Percentiles rank a stretch among this genome's conserved stretches.
These are phyloP conservation scores for Sphagnurus paluster DNA, from an alignment of 1,284 basidiomycete species.

Conservation along the genomic window DNA sequence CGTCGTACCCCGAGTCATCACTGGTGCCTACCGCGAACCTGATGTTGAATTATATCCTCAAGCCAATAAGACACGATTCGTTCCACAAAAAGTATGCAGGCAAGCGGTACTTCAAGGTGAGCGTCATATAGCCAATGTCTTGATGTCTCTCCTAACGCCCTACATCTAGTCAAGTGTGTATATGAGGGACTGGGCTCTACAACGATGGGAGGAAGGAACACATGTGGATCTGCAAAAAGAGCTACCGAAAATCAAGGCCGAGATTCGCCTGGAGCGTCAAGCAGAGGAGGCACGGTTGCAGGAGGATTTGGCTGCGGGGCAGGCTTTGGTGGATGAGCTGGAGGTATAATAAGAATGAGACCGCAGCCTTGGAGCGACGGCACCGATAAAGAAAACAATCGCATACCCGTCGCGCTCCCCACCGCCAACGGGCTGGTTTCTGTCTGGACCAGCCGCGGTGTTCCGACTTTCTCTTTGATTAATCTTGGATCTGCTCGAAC, in stretches of 20 bases:
- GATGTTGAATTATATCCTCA: constrained; percentile 92
- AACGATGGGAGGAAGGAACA: constrained; percentile 50
- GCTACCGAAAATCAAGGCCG: constrained; percentile 44
- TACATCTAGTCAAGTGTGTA: constrained; percentile 54
- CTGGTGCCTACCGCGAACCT: constrained; percentile 87
- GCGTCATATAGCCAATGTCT: constrained; percentile 12
- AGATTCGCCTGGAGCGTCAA: constrained; percentile 19
- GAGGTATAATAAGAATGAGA: constrained; percentile 10
- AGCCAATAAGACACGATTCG: constrained; percentile 70
- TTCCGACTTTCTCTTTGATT: constrained; percentile 2
- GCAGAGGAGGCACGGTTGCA: constrained; percentile 10
- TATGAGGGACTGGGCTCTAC: constrained; percentile 58
- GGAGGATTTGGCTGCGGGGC: constrained; percentile 8
- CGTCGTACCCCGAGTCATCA: constrained; percentile 84
- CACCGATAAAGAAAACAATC: constrained; percentile 3
- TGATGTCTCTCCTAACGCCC: neutral
- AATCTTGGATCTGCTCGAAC: constrained; percentile 11
- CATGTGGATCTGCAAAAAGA: constrained; percentile 45
- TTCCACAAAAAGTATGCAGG: constrained; percentile 85
- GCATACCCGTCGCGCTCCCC: neutral
- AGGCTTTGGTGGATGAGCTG: constrained; percentile 10
- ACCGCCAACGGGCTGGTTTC: constrained; percentile 2
- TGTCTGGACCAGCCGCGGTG: constrained; percentile 5
- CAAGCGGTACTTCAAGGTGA: constrained; percentile 85
- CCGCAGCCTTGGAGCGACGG: neutral